Conservation (phyloP, 108 stramenopile species). For the Skeletonema marinoi region DNA sequence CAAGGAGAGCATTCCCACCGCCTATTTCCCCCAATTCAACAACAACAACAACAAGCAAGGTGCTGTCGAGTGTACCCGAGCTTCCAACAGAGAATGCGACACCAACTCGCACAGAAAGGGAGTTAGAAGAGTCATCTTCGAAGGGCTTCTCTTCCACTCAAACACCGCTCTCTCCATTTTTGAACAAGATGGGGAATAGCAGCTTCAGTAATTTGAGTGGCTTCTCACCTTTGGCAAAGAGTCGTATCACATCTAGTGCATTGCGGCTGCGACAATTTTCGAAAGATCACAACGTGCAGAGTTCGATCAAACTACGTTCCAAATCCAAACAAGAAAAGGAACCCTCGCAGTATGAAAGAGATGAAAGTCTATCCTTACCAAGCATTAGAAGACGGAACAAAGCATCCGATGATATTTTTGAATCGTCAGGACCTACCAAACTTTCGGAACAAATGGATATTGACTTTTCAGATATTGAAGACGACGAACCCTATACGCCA, state of each 20-base stretch:
- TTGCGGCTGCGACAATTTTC: slow-evolving; percentile 43
- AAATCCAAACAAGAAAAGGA: neutral
- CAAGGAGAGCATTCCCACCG: neutral
- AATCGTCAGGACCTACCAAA: neutral
- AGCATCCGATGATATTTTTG: neutral
- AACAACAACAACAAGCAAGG: neutral
- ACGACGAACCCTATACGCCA: neutral
- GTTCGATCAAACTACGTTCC: neutral
- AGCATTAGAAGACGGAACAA: neutral
- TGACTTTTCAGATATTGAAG: neutral
- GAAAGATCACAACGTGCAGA: slow-evolving; percentile 23
- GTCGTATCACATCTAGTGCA: slow-evolving; percentile 40
- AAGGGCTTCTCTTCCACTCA: neutral
- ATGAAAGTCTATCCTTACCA: neutral
- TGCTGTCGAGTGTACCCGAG: neutral
- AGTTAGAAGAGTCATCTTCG: neutral
- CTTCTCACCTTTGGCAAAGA: slow-evolving; percentile 39
- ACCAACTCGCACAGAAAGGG: neutral
- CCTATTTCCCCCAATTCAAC: neutral
- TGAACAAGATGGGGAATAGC: neutral
- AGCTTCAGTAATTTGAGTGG: neutral
- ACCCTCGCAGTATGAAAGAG: neutral
- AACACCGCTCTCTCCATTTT: slow-evolving; percentile 10
- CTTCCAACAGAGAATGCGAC: neutral
- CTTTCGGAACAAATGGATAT: neutral